A percentile compares a stretch with the other conserved stretches of the same genome.
Conservation (phyloP, 306 rosid species). For the Arachis hypogaea region DNA sequence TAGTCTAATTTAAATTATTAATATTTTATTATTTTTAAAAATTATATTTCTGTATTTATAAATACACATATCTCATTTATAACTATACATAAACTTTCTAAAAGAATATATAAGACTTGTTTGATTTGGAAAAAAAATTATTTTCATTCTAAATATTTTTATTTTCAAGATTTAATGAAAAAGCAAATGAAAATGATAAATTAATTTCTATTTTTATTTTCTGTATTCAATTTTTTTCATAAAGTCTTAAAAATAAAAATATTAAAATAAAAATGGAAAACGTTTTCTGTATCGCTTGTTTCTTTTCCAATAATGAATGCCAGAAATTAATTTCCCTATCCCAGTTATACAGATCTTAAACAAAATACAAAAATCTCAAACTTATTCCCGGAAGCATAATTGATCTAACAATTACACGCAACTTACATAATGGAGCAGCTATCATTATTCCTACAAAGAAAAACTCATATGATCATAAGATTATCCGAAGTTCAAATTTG, state of each 20-base stretch:
- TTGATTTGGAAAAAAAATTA: background rate
- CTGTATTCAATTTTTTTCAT: too few relatives aligned
- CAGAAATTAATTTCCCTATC: conserved; percentile 5
- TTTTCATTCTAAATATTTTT: background rate
- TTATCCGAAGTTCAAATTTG: background rate
- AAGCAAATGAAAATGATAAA: too few relatives aligned
- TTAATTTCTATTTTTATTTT: too few relatives aligned
- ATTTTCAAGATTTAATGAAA: too few relatives aligned
- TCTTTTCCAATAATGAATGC: background rate
- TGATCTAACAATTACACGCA: conserved; percentile 8
- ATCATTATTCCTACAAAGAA: conserved; percentile 49
- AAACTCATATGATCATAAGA: conserved; percentile 31
- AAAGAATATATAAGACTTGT: background rate
- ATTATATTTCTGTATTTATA: too few relatives aligned
- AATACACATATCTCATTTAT: too few relatives aligned
- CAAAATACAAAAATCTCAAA: conserved; percentile 24
- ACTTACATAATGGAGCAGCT: conserved; percentile 71
- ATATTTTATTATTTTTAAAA: too few relatives aligned
- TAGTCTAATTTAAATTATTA: too few relatives aligned
- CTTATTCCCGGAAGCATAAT: background rate
- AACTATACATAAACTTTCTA: background rate
- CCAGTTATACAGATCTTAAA: conserved; percentile 28
- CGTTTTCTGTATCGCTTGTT: background rate
- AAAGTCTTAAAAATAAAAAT: too few relatives aligned
- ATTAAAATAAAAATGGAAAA: too few relatives aligned